Evolutionary conservation across 495 filamentous ascomycete genomes (phyloP).

Genomic region (Aspergillus saccharolyticus): DNA sequence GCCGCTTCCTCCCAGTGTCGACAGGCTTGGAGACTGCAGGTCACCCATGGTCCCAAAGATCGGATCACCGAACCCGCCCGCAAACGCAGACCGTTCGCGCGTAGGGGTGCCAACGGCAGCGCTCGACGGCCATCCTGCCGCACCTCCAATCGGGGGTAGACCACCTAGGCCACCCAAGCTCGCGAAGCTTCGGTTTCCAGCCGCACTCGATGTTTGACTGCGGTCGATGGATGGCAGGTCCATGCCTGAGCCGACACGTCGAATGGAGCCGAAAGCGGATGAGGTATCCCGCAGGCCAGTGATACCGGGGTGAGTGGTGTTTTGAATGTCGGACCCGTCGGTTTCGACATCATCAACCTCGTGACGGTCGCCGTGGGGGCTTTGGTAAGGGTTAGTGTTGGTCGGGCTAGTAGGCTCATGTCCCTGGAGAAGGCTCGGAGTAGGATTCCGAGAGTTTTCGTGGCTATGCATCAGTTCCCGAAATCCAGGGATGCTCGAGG

Average conservation of each 20-base stretch:
- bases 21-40: conserved; percentile 68
- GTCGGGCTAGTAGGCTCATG: conserved; percentile 81
- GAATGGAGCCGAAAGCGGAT: conserved; percentile 44
- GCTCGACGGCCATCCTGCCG: conserved; percentile 59
- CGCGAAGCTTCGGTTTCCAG: conserved; percentile 64
- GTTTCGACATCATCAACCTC: conserved; percentile 63
- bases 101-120: conserved; percentile 66
- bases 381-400: conserved; percentile 96
- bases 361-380: conserved; percentile 74
- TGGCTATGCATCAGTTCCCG: conserved; percentile 57
- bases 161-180: conserved; percentile 58
- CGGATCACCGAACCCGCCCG: conserved; percentile 64
- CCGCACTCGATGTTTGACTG: conserved; percentile 82
- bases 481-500: conserved; percentile 61
- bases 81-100: conserved; percentile 61
- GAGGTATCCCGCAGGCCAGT: conserved; percentile 49
- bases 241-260: conserved; percentile 50
- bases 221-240: conserved; percentile 67
- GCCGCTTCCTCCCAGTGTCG: conserved; percentile 52
- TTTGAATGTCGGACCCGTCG: conserved; percentile 54
- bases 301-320: conserved; percentile 52
- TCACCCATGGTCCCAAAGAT: conserved; percentile 69
- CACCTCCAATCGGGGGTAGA: conserved; percentile 52
- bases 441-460: conserved; percentile 54
- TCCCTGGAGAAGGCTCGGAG: conserved; percentile 48